Base-by-base conservation (phyloP, 2,329 filamentous ascomycete genomes). In the Fonsecaea pedrosoi region DNA sequence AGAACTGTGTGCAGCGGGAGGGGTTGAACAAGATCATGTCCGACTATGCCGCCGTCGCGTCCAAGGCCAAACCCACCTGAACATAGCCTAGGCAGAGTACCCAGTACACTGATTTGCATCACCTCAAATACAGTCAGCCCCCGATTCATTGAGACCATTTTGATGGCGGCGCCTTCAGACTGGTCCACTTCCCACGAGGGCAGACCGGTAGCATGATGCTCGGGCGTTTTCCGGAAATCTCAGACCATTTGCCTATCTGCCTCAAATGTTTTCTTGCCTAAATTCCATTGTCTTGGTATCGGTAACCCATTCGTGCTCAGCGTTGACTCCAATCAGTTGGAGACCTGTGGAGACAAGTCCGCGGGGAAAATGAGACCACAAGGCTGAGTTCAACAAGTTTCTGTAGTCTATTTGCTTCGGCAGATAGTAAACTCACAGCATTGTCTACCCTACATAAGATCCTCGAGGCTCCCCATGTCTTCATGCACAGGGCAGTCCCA, bases 1-100 rank as follows among this genome's bases (percentile, higher is more conserved):
- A 87, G 55, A 80, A 84, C 53, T 88, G 86, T 71, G 66, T 84
- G 45, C 81, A 82, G 73, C 75, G 86, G 37, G 80, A 84, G 50
- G 79, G 78, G 0, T 71, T 87, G 70, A 87, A 87, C 69, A 77
- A 81, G 67, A 83, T 84, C 54, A 71, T 87, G 70, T 79, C 77
- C 65, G 74, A 75, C 2, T 81, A 85, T 77, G 78, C 82, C 48
- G 65, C 62, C 10, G 54, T 68, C 32, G 65, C 64, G 15, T 63
- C 68, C 13, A 63, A 65, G 30, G 30, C 30, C 30, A 4, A 32
- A 38, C 9, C 48, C 3, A 32, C 8, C 12, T 58, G 63, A 40
- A 57, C 53, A 60, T 65, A 65, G 57, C 38, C 54, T 56, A 55
- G 50, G 45, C 40, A 35, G 13, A 37, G 42, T 15, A 62, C 9